These are phyloP conservation scores for Cenchrus fungigraminus DNA, from an alignment of 176 grass and related monocot species.

Conservation along the genomic window DNA sequence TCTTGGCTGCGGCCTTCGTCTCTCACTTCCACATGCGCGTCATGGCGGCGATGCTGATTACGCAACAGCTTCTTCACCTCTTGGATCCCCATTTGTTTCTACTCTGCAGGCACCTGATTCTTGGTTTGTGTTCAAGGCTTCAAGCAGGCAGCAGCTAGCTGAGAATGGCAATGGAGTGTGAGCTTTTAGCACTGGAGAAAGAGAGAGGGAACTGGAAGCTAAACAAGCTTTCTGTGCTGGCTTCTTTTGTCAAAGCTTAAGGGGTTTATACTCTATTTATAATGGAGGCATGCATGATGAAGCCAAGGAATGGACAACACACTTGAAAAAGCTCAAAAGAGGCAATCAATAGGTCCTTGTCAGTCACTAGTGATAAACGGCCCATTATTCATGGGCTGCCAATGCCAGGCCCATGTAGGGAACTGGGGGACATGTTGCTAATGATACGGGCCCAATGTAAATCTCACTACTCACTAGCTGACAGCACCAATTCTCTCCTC, in stretches of 20 bases:
- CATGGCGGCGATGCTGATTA: constrained; percentile 1
- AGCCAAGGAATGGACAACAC: constrained; percentile 1
- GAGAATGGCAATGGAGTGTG: background rate
- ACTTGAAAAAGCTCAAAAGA: background rate
- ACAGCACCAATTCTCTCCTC: background rate
- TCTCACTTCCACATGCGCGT: background rate
- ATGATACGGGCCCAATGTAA: background rate
- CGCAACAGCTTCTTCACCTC: constrained; percentile 32
- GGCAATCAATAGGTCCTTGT: background rate
- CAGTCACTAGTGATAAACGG: background rate
- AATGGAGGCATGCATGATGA: background rate
- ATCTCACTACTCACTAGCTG: constrained; percentile 1
- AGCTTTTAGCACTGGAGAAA: constrained; percentile 7
- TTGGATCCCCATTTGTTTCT: constrained; percentile 29
- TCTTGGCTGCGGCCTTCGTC: background rate
- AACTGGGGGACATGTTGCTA: background rate
- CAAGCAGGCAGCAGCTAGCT: background rate
- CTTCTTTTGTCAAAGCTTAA: constrained; percentile 38
- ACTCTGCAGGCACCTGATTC: no score
- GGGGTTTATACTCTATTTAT: background rate
- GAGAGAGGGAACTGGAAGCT: constrained; percentile 9
- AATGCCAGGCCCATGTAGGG: background rate
- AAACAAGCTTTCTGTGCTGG: constrained; percentile 32
- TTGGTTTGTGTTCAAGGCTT: background rate
- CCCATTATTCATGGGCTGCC: background rate